These are phyloP conservation scores for Lanmaoa pseudosensibilis DNA, from an alignment of 768 basidiomycete species.

Conservation along the genomic window DNA sequence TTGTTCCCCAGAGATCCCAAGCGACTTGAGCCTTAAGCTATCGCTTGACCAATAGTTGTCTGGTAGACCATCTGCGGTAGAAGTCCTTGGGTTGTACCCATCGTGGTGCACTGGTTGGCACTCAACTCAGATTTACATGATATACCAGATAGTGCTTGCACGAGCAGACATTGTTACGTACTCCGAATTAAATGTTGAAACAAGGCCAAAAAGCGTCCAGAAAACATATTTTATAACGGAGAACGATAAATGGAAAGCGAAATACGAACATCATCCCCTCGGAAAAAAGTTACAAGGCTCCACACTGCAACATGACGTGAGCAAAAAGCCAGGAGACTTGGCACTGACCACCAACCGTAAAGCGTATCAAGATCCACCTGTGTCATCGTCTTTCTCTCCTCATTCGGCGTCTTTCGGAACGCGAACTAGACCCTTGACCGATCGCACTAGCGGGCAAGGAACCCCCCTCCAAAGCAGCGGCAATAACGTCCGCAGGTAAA, in stretches of 20 bases:
- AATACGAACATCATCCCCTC: conserved; percentile 21
- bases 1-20: conserved; percentile 98
- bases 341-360: conserved; percentile 19
- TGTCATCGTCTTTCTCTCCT: conserved; percentile 45
- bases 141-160: conserved; percentile 12
- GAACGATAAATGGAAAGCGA: conserved; percentile 26
- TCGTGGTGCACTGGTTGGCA: conserved; percentile 5
- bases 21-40: conserved; percentile 75
- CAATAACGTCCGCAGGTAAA: conserved; percentile 88
- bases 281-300: conserved; percentile 21
- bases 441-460: conserved; percentile 59
- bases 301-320: conserved; percentile 18
- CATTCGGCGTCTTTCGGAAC: conserved; percentile 59
- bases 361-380: background rate
- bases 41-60: background rate
- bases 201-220: conserved; percentile 21
- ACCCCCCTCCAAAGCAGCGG: conserved; percentile 80
- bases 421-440: conserved; percentile 46
- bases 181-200: conserved; percentile 30
- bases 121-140: conserved; percentile 20
- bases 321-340: background rate
- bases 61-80: background rate
- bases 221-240: conserved; percentile 18
- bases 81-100: background rate
- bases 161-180: conserved; percentile 19